A percentile compares a stretch with the other conserved stretches of the same genome.
phyloP scores from a whole-genome alignment of 2,329 filamentous ascomycete genomes.

The Fusarium circinatum region DNA sequence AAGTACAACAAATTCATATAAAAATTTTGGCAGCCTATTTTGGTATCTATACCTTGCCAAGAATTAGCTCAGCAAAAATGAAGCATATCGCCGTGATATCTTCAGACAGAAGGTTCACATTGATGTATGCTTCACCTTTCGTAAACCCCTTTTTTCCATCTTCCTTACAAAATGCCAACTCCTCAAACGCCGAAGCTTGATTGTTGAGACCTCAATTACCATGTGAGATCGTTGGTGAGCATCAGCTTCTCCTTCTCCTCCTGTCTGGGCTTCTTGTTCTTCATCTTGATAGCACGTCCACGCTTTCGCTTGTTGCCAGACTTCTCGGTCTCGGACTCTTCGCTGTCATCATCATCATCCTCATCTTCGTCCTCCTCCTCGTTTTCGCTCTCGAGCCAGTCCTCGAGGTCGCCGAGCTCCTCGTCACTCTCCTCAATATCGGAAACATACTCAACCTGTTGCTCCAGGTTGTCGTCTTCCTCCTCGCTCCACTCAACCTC shows the following conservation, averaged over 20 bases:
- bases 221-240: conserved; percentile 56
- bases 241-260: conserved; percentile 69
- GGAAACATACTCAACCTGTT: conserved; percentile 90
- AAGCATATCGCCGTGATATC: conserved; percentile 2
- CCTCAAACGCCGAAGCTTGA: conserved; percentile 40
- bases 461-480: conserved; percentile 78
- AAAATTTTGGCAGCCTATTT: conserved; percentile 24
- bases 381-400: conserved; percentile 85
- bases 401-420: conserved; percentile 83
- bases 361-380: conserved; percentile 68
- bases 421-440: conserved; percentile 88
- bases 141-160: conserved; percentile 3
- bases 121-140: not conserved
- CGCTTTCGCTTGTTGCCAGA: conserved; percentile 67
- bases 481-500: conserved; percentile 74
- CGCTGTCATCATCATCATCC: conserved; percentile 64
- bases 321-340: conserved; percentile 66
- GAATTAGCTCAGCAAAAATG: not conserved
- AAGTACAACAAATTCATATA: not conserved
- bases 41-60: conserved; percentile 24
- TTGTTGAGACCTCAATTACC: conserved; percentile 44
- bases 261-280: conserved; percentile 59
- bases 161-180: conserved; percentile 30
- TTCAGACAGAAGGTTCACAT: not conserved
- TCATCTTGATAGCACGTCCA: conserved; percentile 59